Evolutionary conservation across 1,139 yeast genomes (phyloP), one percentile per base, ranked within the genome.

Genomic region (Diutina catenulata): DNA sequence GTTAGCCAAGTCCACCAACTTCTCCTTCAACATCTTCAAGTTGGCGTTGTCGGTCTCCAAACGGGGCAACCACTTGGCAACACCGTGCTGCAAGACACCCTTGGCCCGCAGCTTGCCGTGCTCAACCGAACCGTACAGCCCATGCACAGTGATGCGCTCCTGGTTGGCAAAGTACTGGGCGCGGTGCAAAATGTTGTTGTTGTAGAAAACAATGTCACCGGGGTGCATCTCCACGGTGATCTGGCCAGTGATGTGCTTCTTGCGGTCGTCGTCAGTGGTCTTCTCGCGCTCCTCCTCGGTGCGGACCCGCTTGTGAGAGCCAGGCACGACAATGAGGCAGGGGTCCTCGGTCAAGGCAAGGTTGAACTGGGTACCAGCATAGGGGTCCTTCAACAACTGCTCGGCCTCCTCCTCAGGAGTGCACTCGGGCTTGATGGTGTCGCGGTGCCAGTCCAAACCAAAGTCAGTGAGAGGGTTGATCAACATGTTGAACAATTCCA

Each of bases 391-490:
- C 33, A 59, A 54, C 39, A 62, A 51, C 42, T 64, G 64, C 25
- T 53, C 55, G 3, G 62, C 59, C 48, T 72, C 78, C 49, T 70
- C 68, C 40, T 64, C 71, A 2, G 60, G 60, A 4, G 68, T 53
- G 7, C 56, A 74, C 31, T 70, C 74, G 4, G 76, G 74, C 43
- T 62, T 64, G 40, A 72, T 68, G 44, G 68, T 66, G 49, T 72
- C 78, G 35, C 78, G 55, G 50, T 72, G 77, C 78, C 77, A 72
- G 43, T 69, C 72, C 48, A 72, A 60, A 8, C 67, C 76, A 49
- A 72, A 72, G 49, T 72, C 74, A 11, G 74, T 67, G 43, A 69
- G 57, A 2, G 78, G 78, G 45, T 71, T 71, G 46, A 71, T 70
- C 44, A 72, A 60, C 77, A 72, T 70, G 47, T 72, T 72, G 50